phyloP scores from a whole-genome alignment of 371 early-diverging fungal genomes.

The Mucor indicus region DNA sequence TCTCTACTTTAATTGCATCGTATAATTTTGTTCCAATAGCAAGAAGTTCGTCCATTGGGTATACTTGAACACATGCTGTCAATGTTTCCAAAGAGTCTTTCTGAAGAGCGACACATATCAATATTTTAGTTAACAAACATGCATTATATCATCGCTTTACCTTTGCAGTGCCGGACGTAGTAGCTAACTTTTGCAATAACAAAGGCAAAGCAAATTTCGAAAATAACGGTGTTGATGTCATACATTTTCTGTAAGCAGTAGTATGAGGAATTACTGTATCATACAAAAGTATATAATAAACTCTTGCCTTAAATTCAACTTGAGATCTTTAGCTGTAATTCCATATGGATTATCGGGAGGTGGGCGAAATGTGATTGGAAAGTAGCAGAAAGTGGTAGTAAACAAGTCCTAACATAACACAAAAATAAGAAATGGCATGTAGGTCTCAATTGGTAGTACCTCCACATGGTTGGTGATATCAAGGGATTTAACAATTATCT shows the following conservation, averaged over 20 bases:
- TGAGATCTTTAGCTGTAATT: constrained; percentile 88
- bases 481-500: constrained; percentile 59
- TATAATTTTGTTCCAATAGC: constrained; percentile 65
- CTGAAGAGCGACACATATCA: constrained; percentile 26
- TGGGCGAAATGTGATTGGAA: constrained; percentile 96
- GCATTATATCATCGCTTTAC: too few relatives aligned
- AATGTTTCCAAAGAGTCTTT: constrained; percentile 83
- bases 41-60: constrained; percentile 56
- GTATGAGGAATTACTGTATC: not conserved
- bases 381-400: constrained; percentile 94
- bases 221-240: constrained; percentile 72
- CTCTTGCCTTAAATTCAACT: constrained; percentile 59
- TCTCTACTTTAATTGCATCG: constrained; percentile 63
- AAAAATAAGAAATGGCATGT: not conserved
- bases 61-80: constrained; percentile 70
- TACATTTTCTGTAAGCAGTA: constrained; percentile 34
- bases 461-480: constrained; percentile 77
- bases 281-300: too few relatives aligned
- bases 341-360: constrained; percentile 91
- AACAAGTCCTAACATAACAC: constrained; percentile 67
- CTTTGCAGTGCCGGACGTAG: constrained; percentile 85
- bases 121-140: too few relatives aligned
- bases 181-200: constrained; percentile 81
- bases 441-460: constrained; percentile 24
- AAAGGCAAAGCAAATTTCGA: constrained; percentile 76